These are phyloP conservation scores for Myxozyma geophila DNA, from an alignment of 805 yeast genomes.

Conservation along the genomic window DNA sequence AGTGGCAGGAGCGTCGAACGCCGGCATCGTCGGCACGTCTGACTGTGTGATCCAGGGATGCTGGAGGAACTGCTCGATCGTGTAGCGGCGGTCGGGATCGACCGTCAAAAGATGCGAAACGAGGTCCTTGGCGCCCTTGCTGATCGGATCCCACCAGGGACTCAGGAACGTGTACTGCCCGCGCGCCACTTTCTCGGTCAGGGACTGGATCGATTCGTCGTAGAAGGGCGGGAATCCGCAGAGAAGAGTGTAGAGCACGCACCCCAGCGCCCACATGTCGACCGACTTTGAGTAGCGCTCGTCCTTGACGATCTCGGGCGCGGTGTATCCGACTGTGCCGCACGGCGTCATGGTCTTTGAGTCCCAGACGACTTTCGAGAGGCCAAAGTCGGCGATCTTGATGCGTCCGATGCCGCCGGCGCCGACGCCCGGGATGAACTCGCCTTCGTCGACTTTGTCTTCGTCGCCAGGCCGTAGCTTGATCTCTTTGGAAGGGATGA, in stretches of 20 bases:
- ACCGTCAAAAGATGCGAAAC: constrained; percentile 71
- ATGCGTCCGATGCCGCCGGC: constrained; percentile 91
- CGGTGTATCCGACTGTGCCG: constrained; percentile 98
- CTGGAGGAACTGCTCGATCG: constrained; percentile 68
- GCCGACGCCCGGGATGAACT: constrained; percentile 76
- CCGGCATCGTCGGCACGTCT: constrained; percentile 40
- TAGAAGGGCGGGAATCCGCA: constrained; percentile 99
- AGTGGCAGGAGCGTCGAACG: constrained; percentile 33
- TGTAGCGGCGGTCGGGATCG: constrained; percentile 68
- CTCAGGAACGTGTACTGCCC: constrained; percentile 76
- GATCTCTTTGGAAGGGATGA: constrained; percentile 46
- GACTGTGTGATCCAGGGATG: constrained; percentile 73
- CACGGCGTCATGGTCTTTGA: constrained; percentile 94
- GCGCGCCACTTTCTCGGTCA: constrained; percentile 77
- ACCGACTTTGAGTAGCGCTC: constrained; percentile 91
- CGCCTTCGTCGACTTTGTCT: constrained; percentile 81
- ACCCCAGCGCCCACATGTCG: constrained; percentile 99
- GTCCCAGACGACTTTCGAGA: constrained; percentile 88
- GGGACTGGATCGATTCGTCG: constrained; percentile 73
- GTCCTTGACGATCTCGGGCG: constrained; percentile 96
- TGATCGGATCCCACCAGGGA: constrained; percentile 91
- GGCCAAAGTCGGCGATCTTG: constrained; percentile 93
- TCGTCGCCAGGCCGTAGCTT: constrained; percentile 49
- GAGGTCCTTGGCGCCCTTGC: constrained; percentile 68
- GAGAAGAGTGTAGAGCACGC: constrained; percentile 87